These are phyloP conservation scores for Hyphodiscus sp. DNA, from an alignment of 2,329 filamentous ascomycete species.

Conservation along the genomic window DNA sequence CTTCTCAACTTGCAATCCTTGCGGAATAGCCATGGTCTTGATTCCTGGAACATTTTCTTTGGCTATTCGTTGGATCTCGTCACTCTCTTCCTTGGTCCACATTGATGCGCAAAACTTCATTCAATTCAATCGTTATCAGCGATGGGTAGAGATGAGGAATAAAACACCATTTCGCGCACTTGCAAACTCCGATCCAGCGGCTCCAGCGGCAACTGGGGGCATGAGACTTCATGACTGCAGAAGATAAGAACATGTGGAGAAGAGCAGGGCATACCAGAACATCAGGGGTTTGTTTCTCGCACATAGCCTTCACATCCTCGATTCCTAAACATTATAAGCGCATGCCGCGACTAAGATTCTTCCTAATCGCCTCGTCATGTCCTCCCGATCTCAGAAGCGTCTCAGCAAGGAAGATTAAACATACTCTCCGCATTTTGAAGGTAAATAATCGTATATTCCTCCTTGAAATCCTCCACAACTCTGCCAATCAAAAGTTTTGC, in stretches of 20 bases:
- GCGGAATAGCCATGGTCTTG: conserved; percentile 46
- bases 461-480: too few relatives aligned
- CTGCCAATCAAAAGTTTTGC: too few relatives aligned
- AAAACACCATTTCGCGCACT: neutral
- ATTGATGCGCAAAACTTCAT: conserved; percentile 53
- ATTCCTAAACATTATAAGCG: conserved; percentile 34
- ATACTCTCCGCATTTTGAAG: neutral
- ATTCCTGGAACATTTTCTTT: conserved; percentile 38
- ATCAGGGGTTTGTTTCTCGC: conserved; percentile 46
- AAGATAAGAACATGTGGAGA: neutral
- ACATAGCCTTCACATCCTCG: conserved; percentile 48
- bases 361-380: neutral
- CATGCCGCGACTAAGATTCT: neutral
- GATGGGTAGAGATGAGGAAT: neutral
- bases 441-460: neutral
- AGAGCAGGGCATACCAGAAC: conserved; percentile 39
- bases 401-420: neutral
- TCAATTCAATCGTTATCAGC: neutral
- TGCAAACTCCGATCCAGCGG: conserved; percentile 37
- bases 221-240: conserved; percentile 43
- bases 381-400: neutral
- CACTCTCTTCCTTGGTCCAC: conserved; percentile 42
- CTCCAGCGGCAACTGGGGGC: conserved; percentile 42
- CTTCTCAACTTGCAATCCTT: conserved; percentile 45
- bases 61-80: conserved; percentile 39